Conservation (phyloP, 2,329 filamentous ascomycete species). For the Endocalyx cinctus region DNA sequence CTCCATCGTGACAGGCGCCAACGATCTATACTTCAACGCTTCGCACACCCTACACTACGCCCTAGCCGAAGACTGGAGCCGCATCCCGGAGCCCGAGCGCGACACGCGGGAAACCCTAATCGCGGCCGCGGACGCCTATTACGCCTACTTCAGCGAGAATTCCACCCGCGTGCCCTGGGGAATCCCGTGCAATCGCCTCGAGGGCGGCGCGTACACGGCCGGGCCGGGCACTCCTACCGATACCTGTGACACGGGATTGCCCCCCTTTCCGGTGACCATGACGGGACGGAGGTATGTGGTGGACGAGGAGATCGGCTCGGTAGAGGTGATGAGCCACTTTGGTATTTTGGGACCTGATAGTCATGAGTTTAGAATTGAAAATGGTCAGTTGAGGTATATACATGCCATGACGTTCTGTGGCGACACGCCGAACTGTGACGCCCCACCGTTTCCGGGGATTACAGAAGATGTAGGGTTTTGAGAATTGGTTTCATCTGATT, state of each 20-base stretch:
- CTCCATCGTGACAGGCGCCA: constrained; percentile 19
- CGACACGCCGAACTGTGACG: constrained; percentile 8
- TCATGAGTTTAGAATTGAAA: constrained; percentile 13
- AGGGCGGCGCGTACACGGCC: constrained; percentile 20
- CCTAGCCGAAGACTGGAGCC: constrained; percentile 19
- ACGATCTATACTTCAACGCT: constrained; percentile 27
- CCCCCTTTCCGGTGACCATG: constrained; percentile 12
- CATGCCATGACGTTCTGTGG: constrained; percentile 14
- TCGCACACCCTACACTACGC: constrained; percentile 26
- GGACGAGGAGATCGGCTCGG: constrained; percentile 10
- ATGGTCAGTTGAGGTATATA: constrained; percentile 11
- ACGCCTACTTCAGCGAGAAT: constrained; percentile 24
- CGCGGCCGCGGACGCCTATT: constrained; percentile 26
- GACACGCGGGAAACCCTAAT: constrained; percentile 18
- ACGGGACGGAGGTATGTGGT: constrained; percentile 11
- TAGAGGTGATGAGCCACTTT: constrained; percentile 12
- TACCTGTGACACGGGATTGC: constrained; percentile 18
- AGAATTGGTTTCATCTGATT: too few species aligned
- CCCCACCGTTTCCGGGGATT: constrained; percentile 9
- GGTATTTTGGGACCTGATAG: constrained; percentile 12
- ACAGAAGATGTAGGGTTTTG: constrained; percentile 10
- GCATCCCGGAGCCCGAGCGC: constrained; percentile 15
- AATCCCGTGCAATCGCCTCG: constrained; percentile 26
- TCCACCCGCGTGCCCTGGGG: constrained; percentile 27
- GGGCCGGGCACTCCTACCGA: constrained; percentile 18